phyloP scores from a whole-genome alignment of 2,329 filamentous ascomycete species.

The Colletotrichum tabaci region DNA sequence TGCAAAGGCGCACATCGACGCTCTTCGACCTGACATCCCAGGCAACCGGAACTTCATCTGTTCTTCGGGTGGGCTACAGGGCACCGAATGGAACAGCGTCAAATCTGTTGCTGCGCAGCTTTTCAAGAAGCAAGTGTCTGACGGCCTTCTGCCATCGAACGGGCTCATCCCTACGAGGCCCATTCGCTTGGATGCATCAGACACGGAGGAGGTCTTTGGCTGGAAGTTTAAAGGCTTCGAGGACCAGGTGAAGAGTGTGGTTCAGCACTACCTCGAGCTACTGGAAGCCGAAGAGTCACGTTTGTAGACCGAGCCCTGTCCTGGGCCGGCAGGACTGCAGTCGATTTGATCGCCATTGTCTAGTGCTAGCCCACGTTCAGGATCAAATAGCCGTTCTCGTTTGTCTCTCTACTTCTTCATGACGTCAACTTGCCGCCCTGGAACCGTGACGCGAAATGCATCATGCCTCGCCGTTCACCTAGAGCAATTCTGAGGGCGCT shows the following conservation, averaged over 20 bases:
- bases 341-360: no score
- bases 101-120: neutral
- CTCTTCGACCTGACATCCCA: conserved; percentile 50
- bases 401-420: no score
- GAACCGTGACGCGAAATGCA: no score
- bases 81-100: conserved; percentile 5
- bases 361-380: no score
- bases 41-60: conserved; percentile 51
- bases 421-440: no score
- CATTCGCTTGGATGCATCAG: conserved; percentile 49
- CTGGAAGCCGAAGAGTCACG: neutral
- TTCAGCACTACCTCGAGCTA: conserved; percentile 49
- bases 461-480: no score
- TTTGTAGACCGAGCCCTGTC: neutral
- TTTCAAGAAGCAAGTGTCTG: neutral
- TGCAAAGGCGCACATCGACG: conserved; percentile 53
- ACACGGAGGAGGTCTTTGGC: conserved; percentile 48
- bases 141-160: conserved; percentile 31
- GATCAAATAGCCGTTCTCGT: no score
- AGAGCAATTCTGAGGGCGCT: no score
- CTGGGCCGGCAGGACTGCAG: no score
- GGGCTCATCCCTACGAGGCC: conserved; percentile 45
- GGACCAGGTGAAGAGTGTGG: conserved; percentile 48
- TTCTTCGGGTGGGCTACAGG: neutral
- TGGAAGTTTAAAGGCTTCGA: conserved; percentile 47